Evolutionary conservation across 108 stramenopile genomes (phyloP).

Genomic region (Fistulifera solaris): DNA sequence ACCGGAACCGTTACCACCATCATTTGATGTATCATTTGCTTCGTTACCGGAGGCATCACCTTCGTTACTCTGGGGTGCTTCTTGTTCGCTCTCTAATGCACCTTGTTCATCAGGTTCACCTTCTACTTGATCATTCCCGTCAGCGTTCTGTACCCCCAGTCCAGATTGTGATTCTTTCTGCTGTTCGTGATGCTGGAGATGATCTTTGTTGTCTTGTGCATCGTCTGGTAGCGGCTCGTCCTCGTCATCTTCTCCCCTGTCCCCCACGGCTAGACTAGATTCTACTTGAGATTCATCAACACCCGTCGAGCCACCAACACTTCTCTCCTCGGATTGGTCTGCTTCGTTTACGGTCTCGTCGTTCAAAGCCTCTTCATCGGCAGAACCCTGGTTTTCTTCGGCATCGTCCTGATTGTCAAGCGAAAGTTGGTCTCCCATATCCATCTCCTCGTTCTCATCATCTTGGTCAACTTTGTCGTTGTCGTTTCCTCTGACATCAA

Average conservation of each 20-base stretch:
- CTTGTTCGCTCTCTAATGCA: constrained; percentile 20
- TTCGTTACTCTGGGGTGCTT: constrained; percentile 16
- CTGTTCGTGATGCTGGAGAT: constrained; percentile 11
- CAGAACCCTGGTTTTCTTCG: constrained; percentile 5
- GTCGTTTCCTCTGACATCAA: constrained; percentile 50
- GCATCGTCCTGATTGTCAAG: constrained; percentile 27
- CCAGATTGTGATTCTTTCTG: constrained; percentile 9
- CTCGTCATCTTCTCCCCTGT: constrained; percentile 18
- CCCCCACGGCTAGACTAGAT: constrained; percentile 1
- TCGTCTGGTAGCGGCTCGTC: constrained; percentile 12
- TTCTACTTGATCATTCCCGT: constrained; percentile 9
- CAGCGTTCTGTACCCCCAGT: background rate
- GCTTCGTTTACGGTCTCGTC: constrained; percentile 12
- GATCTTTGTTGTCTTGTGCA: constrained; percentile 20
- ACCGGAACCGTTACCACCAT: constrained; percentile 11
- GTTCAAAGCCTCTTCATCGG: constrained; percentile 11
- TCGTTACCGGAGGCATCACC: constrained; percentile 28
- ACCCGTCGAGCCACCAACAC: constrained; percentile 20
- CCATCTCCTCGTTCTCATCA: constrained; percentile 29
- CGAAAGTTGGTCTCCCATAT: constrained; percentile 25
- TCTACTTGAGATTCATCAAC: constrained; percentile 19
- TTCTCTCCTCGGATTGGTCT: constrained; percentile 9
- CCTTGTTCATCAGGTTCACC: constrained; percentile 4
- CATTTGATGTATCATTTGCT: constrained; percentile 9
- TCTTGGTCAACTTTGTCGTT: constrained; percentile 20